Evolutionary conservation across 305 asterid species (phyloP), one percentile per base, ranked within the genome.

Genomic region (Solanum hybrid): DNA sequence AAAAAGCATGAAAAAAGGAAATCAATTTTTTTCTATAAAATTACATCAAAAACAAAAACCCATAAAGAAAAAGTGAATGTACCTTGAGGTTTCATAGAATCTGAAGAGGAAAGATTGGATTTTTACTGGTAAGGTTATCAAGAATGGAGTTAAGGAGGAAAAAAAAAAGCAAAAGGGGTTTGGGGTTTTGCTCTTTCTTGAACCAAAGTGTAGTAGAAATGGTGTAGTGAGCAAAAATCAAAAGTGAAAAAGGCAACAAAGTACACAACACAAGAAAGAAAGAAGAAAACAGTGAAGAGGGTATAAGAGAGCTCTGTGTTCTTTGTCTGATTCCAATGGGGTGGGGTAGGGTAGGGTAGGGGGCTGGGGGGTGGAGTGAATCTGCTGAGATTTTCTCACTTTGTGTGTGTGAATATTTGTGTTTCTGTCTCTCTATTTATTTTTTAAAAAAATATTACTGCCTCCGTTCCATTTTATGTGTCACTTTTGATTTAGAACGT

Each of bases 381-480:
- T 29, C 75, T 83, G 73, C 39, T 51, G 45, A 84, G 88, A 51
- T 84, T 75, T 41, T 45, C 73, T 82, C 26, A 24, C 24, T 82
- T 3, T 80, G 34, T 37, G 31, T 84, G 88, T 84, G 76, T 57
- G 77, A 51, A 84, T 84, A 29, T 51, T 84, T 84, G 41, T 51
- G 20, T 51, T 51, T 31, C 22, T 51, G 88, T 70, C 77, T 24
- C 3, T 68, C 13, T 24, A 10, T 8, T 10, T 10, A 2, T 68
- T n/a, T 4, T 10, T 38, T 2, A 29, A 29, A 29, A 29, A 29
- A 29, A 29, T 29, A 32, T 32, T 32, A 57, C 24, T 3, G 10
- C 1, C 10, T 17, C 4, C 1, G 10, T 57, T 1, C 0, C 0
- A 17, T 57, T 2, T 17, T 57, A 17, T 17, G 2, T 57, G 24